Conservation (phyloP, 129 eudicot species). For the Mikania micrantha region DNA sequence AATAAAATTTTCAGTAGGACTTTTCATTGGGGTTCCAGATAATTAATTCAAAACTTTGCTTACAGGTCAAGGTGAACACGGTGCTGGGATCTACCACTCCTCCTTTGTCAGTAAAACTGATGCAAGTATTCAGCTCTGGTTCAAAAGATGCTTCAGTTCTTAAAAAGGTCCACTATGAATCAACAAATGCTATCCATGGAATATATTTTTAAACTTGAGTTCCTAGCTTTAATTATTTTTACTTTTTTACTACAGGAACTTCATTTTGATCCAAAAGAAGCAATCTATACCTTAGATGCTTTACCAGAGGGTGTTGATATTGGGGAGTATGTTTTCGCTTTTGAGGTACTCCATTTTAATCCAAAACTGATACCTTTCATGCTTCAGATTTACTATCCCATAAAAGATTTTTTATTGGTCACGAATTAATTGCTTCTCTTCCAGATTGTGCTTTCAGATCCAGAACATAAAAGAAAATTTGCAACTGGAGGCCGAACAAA, state of each 20-base stretch:
- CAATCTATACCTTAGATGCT: slow-evolving; percentile 53
- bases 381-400: background rate
- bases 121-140: slow-evolving; percentile 62
- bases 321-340: slow-evolving; percentile 63
- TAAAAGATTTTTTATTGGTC: background rate
- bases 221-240: slow-evolving; percentile 3
- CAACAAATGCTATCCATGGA: background rate
- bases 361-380: slow-evolving; percentile 9
- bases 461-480: slow-evolving; percentile 51
- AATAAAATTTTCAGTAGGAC: background rate
- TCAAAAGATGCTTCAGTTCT: slow-evolving; percentile 72
- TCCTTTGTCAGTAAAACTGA: slow-evolving; percentile 69
- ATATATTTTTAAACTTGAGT: background rate
- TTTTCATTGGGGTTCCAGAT: background rate
- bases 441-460: slow-evolving; percentile 70
- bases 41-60: slow-evolving; percentile 9
- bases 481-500: slow-evolving; percentile 74
- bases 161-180: slow-evolving; percentile 48
- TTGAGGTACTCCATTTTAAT: slow-evolving; percentile 48
- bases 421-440: slow-evolving; percentile 7
- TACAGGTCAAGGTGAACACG: slow-evolving; percentile 65
- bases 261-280: slow-evolving; percentile 52
- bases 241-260: slow-evolving; percentile 54
- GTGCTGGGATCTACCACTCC: slow-evolving; percentile 71
- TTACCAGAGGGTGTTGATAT: slow-evolving; percentile 72